Evolutionary conservation across 768 basidiomycete genomes (phyloP).

Genomic region (Ephemerocybe angulata): DNA sequence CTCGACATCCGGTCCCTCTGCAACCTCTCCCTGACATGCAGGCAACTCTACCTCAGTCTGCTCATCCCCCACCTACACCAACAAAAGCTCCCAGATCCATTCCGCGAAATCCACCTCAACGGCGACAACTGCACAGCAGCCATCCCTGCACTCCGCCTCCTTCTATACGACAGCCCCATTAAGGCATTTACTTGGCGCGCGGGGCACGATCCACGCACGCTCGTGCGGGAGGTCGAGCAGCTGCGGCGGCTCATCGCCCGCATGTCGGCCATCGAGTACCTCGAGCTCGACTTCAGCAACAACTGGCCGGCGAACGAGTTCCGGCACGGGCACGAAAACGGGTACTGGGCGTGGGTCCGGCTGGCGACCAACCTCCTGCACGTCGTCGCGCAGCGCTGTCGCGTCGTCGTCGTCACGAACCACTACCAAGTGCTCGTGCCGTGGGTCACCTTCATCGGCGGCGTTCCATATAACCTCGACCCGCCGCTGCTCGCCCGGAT

Average conservation of each 20-base stretch:
- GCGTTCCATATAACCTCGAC: slow-evolving; percentile 9
- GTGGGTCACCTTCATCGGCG: slow-evolving; percentile 10
- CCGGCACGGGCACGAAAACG: slow-evolving; percentile 7
- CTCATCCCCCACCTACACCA: slow-evolving; percentile 3
- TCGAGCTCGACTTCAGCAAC: slow-evolving; percentile 11
- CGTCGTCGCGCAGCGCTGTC: slow-evolving; percentile 7
- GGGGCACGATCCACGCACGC: slow-evolving; percentile 2
- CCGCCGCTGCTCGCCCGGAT: background rate
- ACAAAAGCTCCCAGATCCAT: background rate
- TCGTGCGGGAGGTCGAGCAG: slow-evolving; percentile 7
- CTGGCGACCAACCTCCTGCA: slow-evolving; percentile 9
- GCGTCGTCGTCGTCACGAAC: slow-evolving; percentile 7
- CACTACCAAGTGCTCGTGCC: slow-evolving; percentile 8
- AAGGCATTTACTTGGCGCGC: slow-evolving; percentile 6
- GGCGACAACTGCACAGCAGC: slow-evolving; percentile 1
- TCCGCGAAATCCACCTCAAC: slow-evolving; percentile 4
- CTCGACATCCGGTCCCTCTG: slow-evolving; percentile 7
- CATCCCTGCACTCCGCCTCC: slow-evolving; percentile 7
- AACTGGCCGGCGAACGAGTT: slow-evolving; percentile 7
- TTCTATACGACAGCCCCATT: slow-evolving; percentile 4
- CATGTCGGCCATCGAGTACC: slow-evolving; percentile 1
- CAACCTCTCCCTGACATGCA: slow-evolving; percentile 8
- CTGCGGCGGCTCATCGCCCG: slow-evolving; percentile 8
- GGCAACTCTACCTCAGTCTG: slow-evolving; percentile 4
- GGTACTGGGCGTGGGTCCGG: slow-evolving; percentile 9